Evolutionary conservation across 176 grass and related monocot genomes (phyloP), one percentile per base, ranked within the genome.

Genomic region (Pontederia crassipes): DNA sequence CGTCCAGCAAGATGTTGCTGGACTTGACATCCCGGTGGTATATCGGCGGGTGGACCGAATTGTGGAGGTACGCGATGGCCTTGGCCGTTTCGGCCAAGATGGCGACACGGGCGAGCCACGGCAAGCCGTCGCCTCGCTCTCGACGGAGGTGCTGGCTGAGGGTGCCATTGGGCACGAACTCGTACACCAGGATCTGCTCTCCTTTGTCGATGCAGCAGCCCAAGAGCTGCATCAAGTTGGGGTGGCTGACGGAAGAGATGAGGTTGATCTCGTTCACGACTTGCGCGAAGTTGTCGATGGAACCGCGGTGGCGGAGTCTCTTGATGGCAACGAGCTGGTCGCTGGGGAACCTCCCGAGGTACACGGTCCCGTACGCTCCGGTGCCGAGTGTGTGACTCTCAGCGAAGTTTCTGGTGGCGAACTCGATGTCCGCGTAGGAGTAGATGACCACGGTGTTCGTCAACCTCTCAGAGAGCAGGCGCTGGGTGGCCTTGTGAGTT

Each of bases 1-100:
- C 20, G 48, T 95, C 81, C 0, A 95, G 74, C 52, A 95, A 66
- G 52, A 95, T 90, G 71, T 96, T 96, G 77, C 83, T 90, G 61
- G 91, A 82, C 80, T 96, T 96, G 46, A 96, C 70, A 35, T 96
- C 91, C 0, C 91, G 80, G 69, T 96, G 91, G 47, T 65, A 65
- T 10, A 65, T 50, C 4, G 62, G 62, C 11, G 62, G 62, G 18
- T 51, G 12, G 47, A 65, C 16, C 12, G 62, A 46, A 3, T 46
- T 65, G 62, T 65, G 62, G 46, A 65, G 62, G 48, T 65, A 65
- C 9, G 47, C 62, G 18, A 65, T 12, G 47, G 62, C 62, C 32
- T 48, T 8, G 6, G 62, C 62, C 0, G 62, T 65, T 4, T 17
- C 62, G 62, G 62, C 11, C 12, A 46, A 46, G 62, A 65, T 65